Evolutionary conservation across 345 rosid species (phyloP).

Genomic region (Salix udensis): DNA sequence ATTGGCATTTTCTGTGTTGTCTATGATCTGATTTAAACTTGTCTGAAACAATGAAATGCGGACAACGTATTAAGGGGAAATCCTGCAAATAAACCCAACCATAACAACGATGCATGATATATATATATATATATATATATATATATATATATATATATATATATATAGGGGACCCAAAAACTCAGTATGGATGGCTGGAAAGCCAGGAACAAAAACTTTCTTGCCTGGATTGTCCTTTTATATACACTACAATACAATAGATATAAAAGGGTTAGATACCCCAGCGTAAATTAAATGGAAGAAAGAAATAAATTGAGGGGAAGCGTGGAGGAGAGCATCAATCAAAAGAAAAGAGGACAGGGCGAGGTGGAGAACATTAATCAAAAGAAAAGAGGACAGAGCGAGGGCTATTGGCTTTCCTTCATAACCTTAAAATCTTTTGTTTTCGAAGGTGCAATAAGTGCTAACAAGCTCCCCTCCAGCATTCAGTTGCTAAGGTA

Average conservation of each 20-base stretch:
- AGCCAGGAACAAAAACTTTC: constrained; percentile 22
- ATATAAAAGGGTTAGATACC: constrained; percentile 33
- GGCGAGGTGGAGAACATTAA: constrained; percentile 8
- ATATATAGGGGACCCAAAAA: neutral
- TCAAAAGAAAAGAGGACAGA: constrained; percentile 1
- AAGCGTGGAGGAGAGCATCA: constrained; percentile 9
- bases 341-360: constrained; percentile 2
- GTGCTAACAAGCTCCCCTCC: constrained; percentile 12
- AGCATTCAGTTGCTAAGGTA: constrained; percentile 32
- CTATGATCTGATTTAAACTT: neutral
- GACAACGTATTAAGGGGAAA: neutral
- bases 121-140: too few species aligned
- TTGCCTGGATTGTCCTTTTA: constrained; percentile 29
- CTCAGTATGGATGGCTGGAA: neutral
- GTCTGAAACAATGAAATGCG: neutral
- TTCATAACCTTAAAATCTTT: constrained; percentile 3
- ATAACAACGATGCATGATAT: neutral
- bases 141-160: too few species aligned
- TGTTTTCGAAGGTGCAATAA: constrained; percentile 16
- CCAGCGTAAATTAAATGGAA: constrained; percentile 31
- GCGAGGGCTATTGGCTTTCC: constrained; percentile 9
- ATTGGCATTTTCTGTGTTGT: neutral
- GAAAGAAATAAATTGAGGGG: constrained; percentile 17
- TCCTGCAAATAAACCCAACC: neutral
- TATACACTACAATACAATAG: constrained; percentile 48